Evolutionary conservation across 2,329 filamentous ascomycete genomes (phyloP).

Genomic region (Talaromyces funiculosus): DNA sequence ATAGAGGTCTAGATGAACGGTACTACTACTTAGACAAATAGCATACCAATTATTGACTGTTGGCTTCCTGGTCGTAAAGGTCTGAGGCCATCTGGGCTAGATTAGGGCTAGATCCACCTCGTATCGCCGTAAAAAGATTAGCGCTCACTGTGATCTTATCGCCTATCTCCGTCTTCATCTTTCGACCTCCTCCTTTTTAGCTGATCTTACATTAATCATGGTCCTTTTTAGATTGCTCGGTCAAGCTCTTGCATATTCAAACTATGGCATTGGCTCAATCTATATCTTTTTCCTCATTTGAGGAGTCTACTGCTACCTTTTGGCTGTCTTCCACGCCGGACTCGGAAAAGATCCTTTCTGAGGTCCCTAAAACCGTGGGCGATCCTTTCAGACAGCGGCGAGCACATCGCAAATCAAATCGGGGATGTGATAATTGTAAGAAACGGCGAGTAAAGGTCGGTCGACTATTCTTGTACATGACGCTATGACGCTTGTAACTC

Average conservation of each 20-base stretch:
- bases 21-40: neutral
- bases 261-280: neutral
- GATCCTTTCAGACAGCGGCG: slow-evolving; percentile 8
- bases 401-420: slow-evolving; percentile 9
- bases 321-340: neutral
- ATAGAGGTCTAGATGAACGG: neutral
- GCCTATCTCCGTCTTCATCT: neutral
- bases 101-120: neutral
- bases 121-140: neutral
- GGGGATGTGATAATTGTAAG: slow-evolving; percentile 9
- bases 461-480: neutral
- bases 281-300: neutral
- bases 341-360: neutral
- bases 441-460: slow-evolving; percentile 8
- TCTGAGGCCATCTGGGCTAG: neutral
- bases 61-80: neutral
- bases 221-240: no score
- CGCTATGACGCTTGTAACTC: neutral
- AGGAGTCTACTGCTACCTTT: slow-evolving; percentile 7
- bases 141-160: neutral
- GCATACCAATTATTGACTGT: neutral
- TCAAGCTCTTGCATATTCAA: neutral
- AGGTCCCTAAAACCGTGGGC: slow-evolving; percentile 4
- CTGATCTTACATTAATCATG: neutral
- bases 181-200: neutral